Percentiles rank a stretch among this genome's conserved stretches.
These are phyloP conservation scores for Triticum turgidum DNA, from an alignment of 176 grass and related monocot species.

Conservation along the genomic window DNA sequence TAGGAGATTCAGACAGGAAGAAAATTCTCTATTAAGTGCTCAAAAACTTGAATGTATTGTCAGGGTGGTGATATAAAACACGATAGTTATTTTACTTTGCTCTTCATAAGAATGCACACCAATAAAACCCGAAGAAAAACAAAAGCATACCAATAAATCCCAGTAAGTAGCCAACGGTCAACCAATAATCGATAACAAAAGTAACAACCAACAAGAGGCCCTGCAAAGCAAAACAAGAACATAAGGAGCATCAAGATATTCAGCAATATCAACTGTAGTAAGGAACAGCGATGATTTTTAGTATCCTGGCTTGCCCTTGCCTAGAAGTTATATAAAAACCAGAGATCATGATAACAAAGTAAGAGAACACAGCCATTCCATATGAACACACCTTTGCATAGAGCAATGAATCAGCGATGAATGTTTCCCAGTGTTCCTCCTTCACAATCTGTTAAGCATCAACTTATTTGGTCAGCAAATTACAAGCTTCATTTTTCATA, in stretches of 20 bases:
- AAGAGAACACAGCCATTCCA: neutral
- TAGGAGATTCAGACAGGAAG: conserved; percentile 8
- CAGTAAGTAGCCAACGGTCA: conserved; percentile 75
- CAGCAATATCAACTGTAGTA: neutral
- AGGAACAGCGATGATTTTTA: neutral
- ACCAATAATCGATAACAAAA: conserved; percentile 68
- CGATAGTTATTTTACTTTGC: neutral
- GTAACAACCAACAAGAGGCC: conserved; percentile 73
- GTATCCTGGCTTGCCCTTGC: neutral
- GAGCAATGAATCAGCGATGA: conserved; percentile 62
- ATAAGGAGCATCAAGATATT: conserved; percentile 2
- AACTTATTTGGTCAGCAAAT: conserved; percentile 17
- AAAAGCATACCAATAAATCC: conserved; percentile 76
- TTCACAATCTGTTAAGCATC: conserved; percentile 62
- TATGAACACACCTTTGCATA: conserved; percentile 67
- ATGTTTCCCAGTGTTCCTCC: conserved; percentile 90
- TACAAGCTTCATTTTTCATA: neutral
- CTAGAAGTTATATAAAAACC: neutral
- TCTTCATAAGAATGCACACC: neutral
- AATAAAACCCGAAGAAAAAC: conserved; percentile 7
- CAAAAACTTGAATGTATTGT: neutral
- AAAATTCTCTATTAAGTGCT: neutral
- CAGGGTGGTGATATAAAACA: neutral
- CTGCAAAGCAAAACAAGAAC: conserved; percentile 39
- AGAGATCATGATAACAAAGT: neutral